Percentiles rank a stretch among this genome's conserved stretches.
phyloP scores from a whole-genome alignment of 345 rosid genomes.

The Luvunga scandens region DNA sequence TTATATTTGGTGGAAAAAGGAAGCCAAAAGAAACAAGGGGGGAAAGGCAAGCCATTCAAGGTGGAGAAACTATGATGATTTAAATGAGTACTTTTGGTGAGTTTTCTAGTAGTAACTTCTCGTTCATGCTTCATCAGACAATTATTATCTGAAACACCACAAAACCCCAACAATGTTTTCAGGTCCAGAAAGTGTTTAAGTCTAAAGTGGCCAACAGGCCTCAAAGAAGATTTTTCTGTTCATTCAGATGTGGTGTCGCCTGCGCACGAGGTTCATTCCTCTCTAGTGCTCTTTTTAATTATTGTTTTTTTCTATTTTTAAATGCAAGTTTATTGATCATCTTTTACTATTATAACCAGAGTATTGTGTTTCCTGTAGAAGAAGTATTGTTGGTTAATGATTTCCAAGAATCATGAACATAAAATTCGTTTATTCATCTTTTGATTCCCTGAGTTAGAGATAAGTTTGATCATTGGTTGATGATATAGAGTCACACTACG shows the following conservation, averaged over 20 bases:
- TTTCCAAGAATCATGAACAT: neutral
- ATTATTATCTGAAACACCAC: slow-evolving; percentile 3
- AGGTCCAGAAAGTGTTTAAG: slow-evolving; percentile 79
- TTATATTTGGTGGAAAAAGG: slow-evolving; percentile 50
- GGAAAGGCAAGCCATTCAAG: slow-evolving; percentile 94
- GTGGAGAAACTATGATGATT: slow-evolving; percentile 98
- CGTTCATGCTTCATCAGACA: slow-evolving; percentile 6
- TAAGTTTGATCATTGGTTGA: neutral
- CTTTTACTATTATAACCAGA: neutral
- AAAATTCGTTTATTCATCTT: neutral
- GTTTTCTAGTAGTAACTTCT: slow-evolving; percentile 22
- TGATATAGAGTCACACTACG: neutral
- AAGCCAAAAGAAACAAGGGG: slow-evolving; percentile 69
- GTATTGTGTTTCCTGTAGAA: neutral
- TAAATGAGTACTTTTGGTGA: slow-evolving; percentile 98
- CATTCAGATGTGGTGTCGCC: slow-evolving; percentile 42
- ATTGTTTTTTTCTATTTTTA: neutral
- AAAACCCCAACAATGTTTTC: neutral
- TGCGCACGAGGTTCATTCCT: slow-evolving; percentile 39
- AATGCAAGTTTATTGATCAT: neutral
- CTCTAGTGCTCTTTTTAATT: neutral
- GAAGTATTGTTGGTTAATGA: neutral
- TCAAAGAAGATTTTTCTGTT: slow-evolving; percentile 65
- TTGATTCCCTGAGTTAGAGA: neutral
- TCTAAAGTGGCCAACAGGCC: slow-evolving; percentile 73